phyloP scores from a whole-genome alignment of 2,329 filamentous ascomycete genomes.

The Didymella arachidicola region DNA sequence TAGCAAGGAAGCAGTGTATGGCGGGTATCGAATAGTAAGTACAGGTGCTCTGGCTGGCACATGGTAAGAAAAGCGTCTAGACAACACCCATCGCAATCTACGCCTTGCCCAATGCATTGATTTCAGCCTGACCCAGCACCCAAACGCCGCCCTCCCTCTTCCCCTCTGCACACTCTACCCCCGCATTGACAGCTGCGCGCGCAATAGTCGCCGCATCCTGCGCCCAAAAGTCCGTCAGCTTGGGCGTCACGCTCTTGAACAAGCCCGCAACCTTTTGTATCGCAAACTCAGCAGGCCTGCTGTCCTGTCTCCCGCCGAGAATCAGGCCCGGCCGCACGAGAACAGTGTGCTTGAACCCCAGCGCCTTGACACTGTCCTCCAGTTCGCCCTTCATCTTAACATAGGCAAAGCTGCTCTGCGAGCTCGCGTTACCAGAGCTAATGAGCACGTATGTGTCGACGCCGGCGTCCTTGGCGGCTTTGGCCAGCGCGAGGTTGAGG shows the following conservation, averaged over 20 bases:
- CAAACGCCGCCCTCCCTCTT: conserved; percentile 66
- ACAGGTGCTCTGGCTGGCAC: background rate
- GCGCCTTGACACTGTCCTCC: conserved; percentile 75
- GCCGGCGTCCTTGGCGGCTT: conserved; percentile 75
- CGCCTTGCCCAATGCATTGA: conserved; percentile 69
- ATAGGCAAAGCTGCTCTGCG: conserved; percentile 62
- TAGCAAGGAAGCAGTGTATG: background rate
- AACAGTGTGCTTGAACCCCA: conserved; percentile 80
- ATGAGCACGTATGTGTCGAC: conserved; percentile 80
- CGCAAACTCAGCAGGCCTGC: conserved; percentile 65
- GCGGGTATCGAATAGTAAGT: conserved; percentile 9
- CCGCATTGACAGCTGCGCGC: conserved; percentile 16
- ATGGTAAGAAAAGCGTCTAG: background rate
- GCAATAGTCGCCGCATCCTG: conserved; percentile 76
- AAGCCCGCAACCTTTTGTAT: conserved; percentile 64
- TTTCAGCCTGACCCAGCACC: conserved; percentile 67
- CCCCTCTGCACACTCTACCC: conserved; percentile 34
- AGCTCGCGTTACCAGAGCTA: conserved; percentile 64
- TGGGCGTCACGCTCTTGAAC: conserved; percentile 56
- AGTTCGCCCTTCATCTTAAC: conserved; percentile 84
- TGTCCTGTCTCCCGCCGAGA: conserved; percentile 71
- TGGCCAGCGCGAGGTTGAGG: conserved; percentile 80
- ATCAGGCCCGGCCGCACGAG: conserved; percentile 79
- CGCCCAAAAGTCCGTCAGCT: conserved; percentile 70
- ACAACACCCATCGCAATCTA: background rate